These are phyloP conservation scores for Wilhelminamyces savonicus DNA, from an alignment of 805 yeast species.

Conservation along the genomic window DNA sequence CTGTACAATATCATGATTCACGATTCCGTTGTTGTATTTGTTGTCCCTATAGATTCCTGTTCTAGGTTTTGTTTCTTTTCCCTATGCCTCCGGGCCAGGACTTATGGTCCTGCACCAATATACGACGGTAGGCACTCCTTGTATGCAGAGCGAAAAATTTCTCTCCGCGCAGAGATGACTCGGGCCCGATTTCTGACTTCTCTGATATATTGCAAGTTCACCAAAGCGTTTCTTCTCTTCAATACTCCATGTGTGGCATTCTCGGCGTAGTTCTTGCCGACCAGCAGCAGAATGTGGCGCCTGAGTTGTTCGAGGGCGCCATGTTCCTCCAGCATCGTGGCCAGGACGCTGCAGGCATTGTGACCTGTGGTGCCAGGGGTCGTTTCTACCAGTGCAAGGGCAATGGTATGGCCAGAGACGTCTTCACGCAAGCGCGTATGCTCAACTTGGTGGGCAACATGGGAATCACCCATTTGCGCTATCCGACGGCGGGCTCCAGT, in stretches of 20 bases:
- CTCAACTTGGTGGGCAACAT: conserved; percentile 78
- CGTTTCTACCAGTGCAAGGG: conserved; percentile 97
- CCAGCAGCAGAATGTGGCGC: conserved; percentile 66
- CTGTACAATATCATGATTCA: too few species aligned
- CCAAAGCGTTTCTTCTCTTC: too few species aligned
- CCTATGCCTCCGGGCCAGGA: too few species aligned
- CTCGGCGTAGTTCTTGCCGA: conserved; percentile 82
- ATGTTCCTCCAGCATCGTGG: conserved; percentile 95
- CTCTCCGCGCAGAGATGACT: too few species aligned
- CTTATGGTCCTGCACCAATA: too few species aligned
- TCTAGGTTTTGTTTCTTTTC: too few species aligned
- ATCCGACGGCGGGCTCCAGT: conserved; percentile 96
- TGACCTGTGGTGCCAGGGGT: conserved; percentile 91
- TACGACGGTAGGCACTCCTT: too few species aligned
- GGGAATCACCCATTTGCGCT: conserved; percentile 93
- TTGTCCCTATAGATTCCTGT: too few species aligned
- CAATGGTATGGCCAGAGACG: conserved; percentile 98
- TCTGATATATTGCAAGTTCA: too few species aligned
- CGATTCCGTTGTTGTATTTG: too few species aligned
- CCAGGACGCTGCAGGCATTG: conserved; percentile 99
- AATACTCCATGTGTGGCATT: conserved; percentile 97
- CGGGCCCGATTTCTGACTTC: too few species aligned
- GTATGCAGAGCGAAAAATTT: too few species aligned
- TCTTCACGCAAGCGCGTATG: conserved; percentile 81
- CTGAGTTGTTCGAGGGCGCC: conserved; percentile 89